These are phyloP conservation scores for Hypoxylon subgilvum DNA, from an alignment of 495 filamentous ascomycete genomes.

Conservation along the genomic window DNA sequence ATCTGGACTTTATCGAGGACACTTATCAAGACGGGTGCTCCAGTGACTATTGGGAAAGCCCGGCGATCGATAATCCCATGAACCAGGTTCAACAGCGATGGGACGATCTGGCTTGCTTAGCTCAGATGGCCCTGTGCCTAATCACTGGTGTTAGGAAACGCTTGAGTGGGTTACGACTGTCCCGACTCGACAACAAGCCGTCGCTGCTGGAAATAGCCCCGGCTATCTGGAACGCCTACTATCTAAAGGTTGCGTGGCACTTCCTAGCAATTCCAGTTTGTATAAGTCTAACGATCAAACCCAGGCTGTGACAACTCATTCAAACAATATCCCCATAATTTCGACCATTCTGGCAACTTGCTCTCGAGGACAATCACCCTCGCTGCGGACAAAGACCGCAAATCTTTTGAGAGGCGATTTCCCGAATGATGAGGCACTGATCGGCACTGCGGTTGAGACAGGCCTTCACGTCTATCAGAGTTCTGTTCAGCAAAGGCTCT, in stretches of 20 bases:
- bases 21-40: background rate
- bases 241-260: slow-evolving; percentile 44
- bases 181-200: slow-evolving; percentile 19
- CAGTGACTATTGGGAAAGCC: background rate
- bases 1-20: slow-evolving; percentile 4
- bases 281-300: slow-evolving; percentile 26
- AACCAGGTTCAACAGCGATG: slow-evolving; percentile 8
- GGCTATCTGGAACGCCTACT: slow-evolving; percentile 52
- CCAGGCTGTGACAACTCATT: slow-evolving; percentile 34
- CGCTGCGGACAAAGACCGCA: slow-evolving; percentile 26
- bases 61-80: background rate
- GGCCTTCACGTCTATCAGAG: background rate
- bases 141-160: slow-evolving; percentile 42
- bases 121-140: slow-evolving; percentile 45
- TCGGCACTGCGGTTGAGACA: background rate
- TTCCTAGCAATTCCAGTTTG: slow-evolving; percentile 3
- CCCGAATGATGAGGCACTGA: background rate
- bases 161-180: slow-evolving; percentile 31
- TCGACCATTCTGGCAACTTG: slow-evolving; percentile 36
- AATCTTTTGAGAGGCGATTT: slow-evolving; percentile 1
- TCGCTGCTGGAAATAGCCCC: slow-evolving; percentile 53
- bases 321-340: slow-evolving; percentile 23
- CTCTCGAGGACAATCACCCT: slow-evolving; percentile 26
- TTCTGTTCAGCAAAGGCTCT: slow-evolving; percentile 29
- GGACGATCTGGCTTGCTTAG: slow-evolving; percentile 35